Evolutionary conservation across 371 early-diverging fungal species (phyloP).

Genomic region (Homolaphlyctis polyrhiza): DNA sequence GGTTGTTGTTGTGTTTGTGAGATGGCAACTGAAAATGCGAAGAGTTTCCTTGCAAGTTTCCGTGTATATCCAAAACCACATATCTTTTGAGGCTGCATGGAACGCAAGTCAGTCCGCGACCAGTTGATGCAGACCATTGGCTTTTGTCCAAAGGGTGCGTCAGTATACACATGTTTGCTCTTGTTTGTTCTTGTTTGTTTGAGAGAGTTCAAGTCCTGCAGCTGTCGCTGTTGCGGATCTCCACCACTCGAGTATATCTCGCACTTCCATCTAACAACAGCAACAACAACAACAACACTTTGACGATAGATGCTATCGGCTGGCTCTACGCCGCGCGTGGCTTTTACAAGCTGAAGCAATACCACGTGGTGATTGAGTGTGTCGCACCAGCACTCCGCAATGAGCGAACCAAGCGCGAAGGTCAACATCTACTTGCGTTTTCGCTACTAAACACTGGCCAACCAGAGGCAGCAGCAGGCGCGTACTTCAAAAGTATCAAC

Average conservation of each 20-base stretch:
- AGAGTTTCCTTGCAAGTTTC: no score
- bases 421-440: slow-evolving; percentile 52
- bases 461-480: slow-evolving; percentile 49
- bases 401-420: slow-evolving; percentile 52
- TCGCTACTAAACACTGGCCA: slow-evolving; percentile 47
- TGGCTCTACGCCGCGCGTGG: slow-evolving; percentile 59
- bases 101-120: slow-evolving; percentile 43
- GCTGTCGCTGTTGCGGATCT: neutral
- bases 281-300: neutral
- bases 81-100: neutral
- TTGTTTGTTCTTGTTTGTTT: neutral
- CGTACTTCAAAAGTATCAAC: slow-evolving; percentile 49
- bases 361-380: slow-evolving; percentile 51
- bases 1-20: no score
- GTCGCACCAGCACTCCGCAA: slow-evolving; percentile 51
- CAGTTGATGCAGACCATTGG: slow-evolving; percentile 37
- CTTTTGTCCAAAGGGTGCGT: slow-evolving; percentile 52
- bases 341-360: slow-evolving; percentile 53
- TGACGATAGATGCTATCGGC: slow-evolving; percentile 46
- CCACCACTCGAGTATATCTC: neutral
- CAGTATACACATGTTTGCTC: neutral
- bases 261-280: neutral
- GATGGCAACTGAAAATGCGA: no score
- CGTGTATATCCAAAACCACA: slow-evolving; percentile 1
- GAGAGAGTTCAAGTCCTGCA: neutral